These are phyloP conservation scores for Phytophthora pisi DNA, from an alignment of 352 stramenopile species.

Conservation along the genomic window DNA sequence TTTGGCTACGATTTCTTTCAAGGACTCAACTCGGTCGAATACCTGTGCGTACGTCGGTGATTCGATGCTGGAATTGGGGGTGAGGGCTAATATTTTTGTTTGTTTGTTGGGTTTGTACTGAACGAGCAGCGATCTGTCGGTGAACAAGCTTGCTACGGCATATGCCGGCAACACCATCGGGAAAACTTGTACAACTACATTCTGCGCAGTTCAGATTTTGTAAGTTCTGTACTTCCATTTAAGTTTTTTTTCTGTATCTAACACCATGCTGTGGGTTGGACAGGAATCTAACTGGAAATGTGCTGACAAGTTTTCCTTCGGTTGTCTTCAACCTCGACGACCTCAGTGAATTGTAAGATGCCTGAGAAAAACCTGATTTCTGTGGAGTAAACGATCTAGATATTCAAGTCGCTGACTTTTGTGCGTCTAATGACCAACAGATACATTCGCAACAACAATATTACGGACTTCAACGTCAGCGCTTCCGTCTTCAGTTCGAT, in stretches of 20 bases:
- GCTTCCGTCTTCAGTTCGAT: constrained; percentile 18
- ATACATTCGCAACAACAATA: constrained; percentile 42
- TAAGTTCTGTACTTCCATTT: constrained; percentile 18
- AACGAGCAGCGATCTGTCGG: constrained; percentile 42
- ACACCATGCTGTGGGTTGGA: background rate
- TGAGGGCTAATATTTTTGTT: constrained; percentile 1
- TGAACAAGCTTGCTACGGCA: constrained; percentile 39
- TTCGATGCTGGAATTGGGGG: background rate
- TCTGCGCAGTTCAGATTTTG: constrained; percentile 39
- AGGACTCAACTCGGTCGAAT: constrained; percentile 25
- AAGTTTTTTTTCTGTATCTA: background rate
- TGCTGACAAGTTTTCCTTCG: constrained; percentile 32
- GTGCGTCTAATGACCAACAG: constrained; percentile 14
- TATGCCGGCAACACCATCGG: constrained; percentile 39
- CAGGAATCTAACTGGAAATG: constrained; percentile 44
- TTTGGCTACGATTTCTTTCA: constrained; percentile 44
- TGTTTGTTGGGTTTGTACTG: background rate
- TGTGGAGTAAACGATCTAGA: background rate
- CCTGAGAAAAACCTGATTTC: background rate
- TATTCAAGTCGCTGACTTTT: background rate
- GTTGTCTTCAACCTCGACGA: constrained; percentile 41
- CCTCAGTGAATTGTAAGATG: constrained; percentile 31
- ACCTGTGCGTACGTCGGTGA: constrained; percentile 30
- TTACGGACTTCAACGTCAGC: constrained; percentile 45
- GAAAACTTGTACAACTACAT: constrained; percentile 30